Evolutionary conservation across 2,329 filamentous ascomycete genomes (phyloP).

Genomic region (Talaromyces sp.): DNA sequence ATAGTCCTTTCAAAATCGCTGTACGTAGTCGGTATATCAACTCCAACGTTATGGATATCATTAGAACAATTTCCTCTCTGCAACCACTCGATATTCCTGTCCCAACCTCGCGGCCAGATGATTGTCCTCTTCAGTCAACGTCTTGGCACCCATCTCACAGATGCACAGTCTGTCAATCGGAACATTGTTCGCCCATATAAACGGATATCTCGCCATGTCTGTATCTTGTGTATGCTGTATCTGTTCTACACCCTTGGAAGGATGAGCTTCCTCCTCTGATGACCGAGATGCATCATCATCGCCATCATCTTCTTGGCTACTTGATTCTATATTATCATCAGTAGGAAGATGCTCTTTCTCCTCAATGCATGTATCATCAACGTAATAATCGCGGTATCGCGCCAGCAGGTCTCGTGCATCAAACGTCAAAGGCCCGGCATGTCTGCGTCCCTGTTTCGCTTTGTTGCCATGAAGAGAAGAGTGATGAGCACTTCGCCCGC

Average conservation of each 20-base stretch:
- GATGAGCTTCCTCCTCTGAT: slow-evolving; percentile 17
- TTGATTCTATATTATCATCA: not conserved
- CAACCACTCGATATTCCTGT: slow-evolving; percentile 53
- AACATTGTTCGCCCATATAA: slow-evolving; percentile 68
- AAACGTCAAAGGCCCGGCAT: slow-evolving; percentile 45
- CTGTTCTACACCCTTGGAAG: slow-evolving; percentile 10
- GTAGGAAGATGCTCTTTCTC: slow-evolving; percentile 17
- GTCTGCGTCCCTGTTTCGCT: slow-evolving; percentile 15
- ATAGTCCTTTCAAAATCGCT: not conserved
- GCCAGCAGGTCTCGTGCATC: slow-evolving; percentile 34
- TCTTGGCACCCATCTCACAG: slow-evolving; percentile 83
- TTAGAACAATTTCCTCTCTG: slow-evolving; percentile 30
- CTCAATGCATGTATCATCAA: slow-evolving; percentile 25
- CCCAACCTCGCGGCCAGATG: slow-evolving; percentile 46
- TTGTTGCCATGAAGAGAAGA: slow-evolving; percentile 6
- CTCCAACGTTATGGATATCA: not conserved
- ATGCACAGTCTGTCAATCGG: slow-evolving; percentile 69
- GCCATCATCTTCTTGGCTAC: slow-evolving; percentile 10
- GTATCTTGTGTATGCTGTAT: slow-evolving; percentile 14
- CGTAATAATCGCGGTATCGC: slow-evolving; percentile 35
- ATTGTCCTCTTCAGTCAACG: slow-evolving; percentile 47
- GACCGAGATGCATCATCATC: slow-evolving; percentile 1
- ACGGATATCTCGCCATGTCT: slow-evolving; percentile 32
- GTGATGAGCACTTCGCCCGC: slow-evolving; percentile 1
- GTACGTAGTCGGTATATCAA: not conserved